Evolutionary conservation across 2,329 filamentous ascomycete genomes (phyloP), one percentile per base, ranked within the genome.

Genomic region (Trematosphaeria pertusa): DNA sequence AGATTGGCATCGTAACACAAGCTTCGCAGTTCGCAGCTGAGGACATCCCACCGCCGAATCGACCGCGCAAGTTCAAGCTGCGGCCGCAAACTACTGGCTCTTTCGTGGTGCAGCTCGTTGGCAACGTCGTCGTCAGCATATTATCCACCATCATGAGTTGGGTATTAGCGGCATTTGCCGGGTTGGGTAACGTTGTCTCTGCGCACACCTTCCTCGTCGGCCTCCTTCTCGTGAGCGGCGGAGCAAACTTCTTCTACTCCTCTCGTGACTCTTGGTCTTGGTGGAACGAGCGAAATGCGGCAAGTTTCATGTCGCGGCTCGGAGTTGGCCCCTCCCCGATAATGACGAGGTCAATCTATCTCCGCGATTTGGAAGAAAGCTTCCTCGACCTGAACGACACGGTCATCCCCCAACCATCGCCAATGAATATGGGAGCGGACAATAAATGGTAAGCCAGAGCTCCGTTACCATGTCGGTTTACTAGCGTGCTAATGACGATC

Each of bases 281-380:
- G 91, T 96, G 89, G 88, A 81, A 83, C 35, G 93, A 97, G 73
- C 84, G 91, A 46, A 87, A 84, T 49, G 91, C 92, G 1, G 82
- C 81, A 12, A 86, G 80, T 31, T 96, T 93, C 70, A 94, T 99
- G 91, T 78, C 78, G 24, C 81, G 86, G 10, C 75, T 97, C 11
- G 93, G 93, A 8, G 85, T 97, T 6, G 81, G 83, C 3, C 90
- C 92, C 6, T 88, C 95, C 58, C 73, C 81, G 15, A 82, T 87
- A 52, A 93, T 97, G 89, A 89, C 87, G 72, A 91, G 87, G 70
- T 85, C 89, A 7, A 84, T 99, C 19, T 96, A 94, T 67, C 74
- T 97, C 45, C 80, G 80, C 40, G 93, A 97, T 69, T 78, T 97
- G 38, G 86, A 91, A 48, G 83, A 88, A 52, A 84, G 82, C 12